A percentile compares a stretch with the other conserved stretches of the same genome.
These are phyloP conservation scores for Vitellaria paradoxa DNA, from an alignment of 179 eudicot genomes.

Conservation along the genomic window DNA sequence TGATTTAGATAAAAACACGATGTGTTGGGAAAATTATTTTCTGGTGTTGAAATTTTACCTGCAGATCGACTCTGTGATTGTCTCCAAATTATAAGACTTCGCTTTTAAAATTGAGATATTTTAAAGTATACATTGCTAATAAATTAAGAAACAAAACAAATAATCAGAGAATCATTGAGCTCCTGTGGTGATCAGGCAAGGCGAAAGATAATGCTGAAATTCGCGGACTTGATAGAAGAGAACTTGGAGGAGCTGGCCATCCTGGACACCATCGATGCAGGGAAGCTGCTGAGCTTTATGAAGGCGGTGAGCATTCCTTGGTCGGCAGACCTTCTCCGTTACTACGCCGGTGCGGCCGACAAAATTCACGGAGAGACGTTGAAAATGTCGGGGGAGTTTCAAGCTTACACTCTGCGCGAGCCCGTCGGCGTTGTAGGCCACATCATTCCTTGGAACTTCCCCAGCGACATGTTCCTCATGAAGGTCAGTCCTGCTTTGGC, in stretches of 20 bases:
- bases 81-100: too few species aligned
- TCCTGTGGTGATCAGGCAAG: constrained; percentile 47
- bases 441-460: constrained; percentile 25
- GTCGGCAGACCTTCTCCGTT: constrained; percentile 35
- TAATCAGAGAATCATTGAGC: too few species aligned
- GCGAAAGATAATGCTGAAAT: constrained; percentile 55
- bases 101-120: too few species aligned
- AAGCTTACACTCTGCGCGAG: constrained; percentile 29
- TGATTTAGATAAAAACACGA: too few species aligned
- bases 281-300: constrained; percentile 39
- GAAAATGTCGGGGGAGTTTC: constrained; percentile 51
- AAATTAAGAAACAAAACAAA: too few species aligned
- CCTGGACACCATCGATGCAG: constrained; percentile 59
- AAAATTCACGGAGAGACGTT: constrained; percentile 69
- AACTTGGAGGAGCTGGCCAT: constrained; percentile 57
- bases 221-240: constrained; percentile 52
- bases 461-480: constrained; percentile 6
- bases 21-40: too few species aligned
- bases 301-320: constrained; percentile 44
- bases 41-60: too few species aligned
- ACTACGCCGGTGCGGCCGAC: constrained; percentile 78
- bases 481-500: constrained; percentile 19
- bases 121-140: too few species aligned
- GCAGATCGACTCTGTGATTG: too few species aligned
- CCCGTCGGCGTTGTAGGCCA: constrained; percentile 15